Base-by-base conservation (phyloP, 345 rosid genomes). In the Pugionium dolabratum region DNA sequence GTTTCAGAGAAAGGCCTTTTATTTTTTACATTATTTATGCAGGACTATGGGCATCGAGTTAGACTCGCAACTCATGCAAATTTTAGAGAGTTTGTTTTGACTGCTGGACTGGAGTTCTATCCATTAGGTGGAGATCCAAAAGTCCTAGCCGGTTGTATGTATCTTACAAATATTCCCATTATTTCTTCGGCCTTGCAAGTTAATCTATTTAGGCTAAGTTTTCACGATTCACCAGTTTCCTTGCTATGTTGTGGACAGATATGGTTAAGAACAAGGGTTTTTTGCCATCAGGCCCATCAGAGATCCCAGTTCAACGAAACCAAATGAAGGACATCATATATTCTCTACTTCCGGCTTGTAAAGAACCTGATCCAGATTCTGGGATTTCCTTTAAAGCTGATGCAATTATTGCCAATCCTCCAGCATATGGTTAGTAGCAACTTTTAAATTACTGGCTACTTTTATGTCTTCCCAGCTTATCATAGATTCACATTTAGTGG, bases 31-130 rank as follows among this genome's bases (percentile, higher is more conserved):
- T 55, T 70, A 37, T 72, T 34, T 54, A 31, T 81, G 93, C 87
- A 95, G 99, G 97, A 95, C 69, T 87, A 86, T 78, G 99, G 99
- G 30, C 99, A 95, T 87, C 88, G 99, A 52, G 99, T 95, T 76
- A 91, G 99, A 80, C 79, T 95, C 71, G 99, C 99, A 41, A 95
- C 96, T 64, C 99, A 95, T 84, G 84, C 90, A 70, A 95, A 95
- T 82, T 95, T 95, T 76, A 95, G 87, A 70, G 99, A 95, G 76
- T 95, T 95, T 81, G 96, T 95, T 75, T 67, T 91, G 79, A 89
- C 96, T 66, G 88, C 99, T 72, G 99, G 99, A 52, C 77, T 95
- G 82, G 99, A 95, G 81, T 95, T 95, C 66, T 95, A 75, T 67
- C 95, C 97, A 55, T 66, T 95, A 65, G 99, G 99, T 0, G 97